A percentile compares a stretch with the other conserved stretches of the same genome.
phyloP scores from a whole-genome alignment of 2,329 filamentous ascomycete species.

The Allantophomopsis cytisporea region DNA sequence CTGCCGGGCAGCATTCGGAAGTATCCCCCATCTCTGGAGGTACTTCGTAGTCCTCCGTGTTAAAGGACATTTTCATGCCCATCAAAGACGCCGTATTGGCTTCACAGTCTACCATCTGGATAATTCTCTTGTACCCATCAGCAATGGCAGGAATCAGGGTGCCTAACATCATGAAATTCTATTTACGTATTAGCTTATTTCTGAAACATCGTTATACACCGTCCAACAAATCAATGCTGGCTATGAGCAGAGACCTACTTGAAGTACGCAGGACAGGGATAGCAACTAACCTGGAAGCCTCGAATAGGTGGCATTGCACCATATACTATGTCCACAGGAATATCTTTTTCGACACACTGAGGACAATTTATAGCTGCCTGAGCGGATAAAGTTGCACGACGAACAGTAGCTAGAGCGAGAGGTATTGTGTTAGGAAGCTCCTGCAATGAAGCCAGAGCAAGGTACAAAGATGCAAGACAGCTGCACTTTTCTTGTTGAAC shows the following conservation, averaged over 20 bases:
- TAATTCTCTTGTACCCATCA: constrained; percentile 40
- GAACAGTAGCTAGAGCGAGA: constrained; percentile 11
- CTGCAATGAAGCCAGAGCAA: constrained; percentile 15
- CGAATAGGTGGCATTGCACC: constrained; percentile 29
- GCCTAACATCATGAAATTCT: constrained; percentile 41
- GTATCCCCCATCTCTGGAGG: no score
- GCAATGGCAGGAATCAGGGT: constrained; percentile 42
- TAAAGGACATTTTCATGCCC: constrained; percentile 13
- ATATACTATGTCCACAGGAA: constrained; percentile 11
- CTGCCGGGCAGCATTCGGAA: no score
- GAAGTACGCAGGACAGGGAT: no score
- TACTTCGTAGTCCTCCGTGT: no score
- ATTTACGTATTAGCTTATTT: no score
- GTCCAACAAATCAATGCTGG: no score
- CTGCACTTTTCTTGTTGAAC: neutral
- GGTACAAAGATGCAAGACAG: constrained; percentile 10
- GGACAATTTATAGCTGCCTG: constrained; percentile 37
- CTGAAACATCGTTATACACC: no score
- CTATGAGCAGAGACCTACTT: no score
- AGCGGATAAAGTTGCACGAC: constrained; percentile 12
- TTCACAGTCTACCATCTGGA: constrained; percentile 40
- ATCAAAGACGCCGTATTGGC: constrained; percentile 12
- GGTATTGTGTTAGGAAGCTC: constrained; percentile 13
- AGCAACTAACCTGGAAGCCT: constrained; percentile 26
- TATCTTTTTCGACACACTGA: constrained; percentile 26